phyloP scores from a whole-genome alignment of 2,329 filamentous ascomycete species.

The Cercospora sp. region DNA sequence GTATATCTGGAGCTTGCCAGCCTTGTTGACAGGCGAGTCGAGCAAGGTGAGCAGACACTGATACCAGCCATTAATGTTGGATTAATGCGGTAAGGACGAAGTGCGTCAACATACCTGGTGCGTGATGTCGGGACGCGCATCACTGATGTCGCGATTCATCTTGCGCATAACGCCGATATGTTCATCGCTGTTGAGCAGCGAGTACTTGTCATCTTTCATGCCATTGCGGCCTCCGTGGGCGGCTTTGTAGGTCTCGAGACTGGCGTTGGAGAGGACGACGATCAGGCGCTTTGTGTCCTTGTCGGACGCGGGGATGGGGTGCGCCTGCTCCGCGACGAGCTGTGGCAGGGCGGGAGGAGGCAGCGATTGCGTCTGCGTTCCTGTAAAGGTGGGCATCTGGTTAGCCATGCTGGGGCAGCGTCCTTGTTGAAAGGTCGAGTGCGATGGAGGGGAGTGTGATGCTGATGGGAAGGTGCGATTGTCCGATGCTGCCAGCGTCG shows the following conservation, averaged over 20 bases:
- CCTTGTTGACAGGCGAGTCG: constrained; percentile 98
- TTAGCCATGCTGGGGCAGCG: constrained; percentile 38
- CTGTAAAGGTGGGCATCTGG: constrained; percentile 29
- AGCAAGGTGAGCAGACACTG: constrained; percentile 96
- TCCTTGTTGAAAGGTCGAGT: constrained; percentile 42
- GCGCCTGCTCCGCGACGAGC: constrained; percentile 89
- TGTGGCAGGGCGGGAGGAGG: constrained; percentile 88
- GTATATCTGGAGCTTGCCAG: constrained; percentile 95
- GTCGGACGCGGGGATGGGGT: constrained; percentile 78
- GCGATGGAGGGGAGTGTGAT: constrained; percentile 2
- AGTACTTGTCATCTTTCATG: constrained; percentile 81
- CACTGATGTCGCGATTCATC: constrained; percentile 98
- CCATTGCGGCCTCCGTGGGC: constrained; percentile 60
- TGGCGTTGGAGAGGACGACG: constrained; percentile 94
- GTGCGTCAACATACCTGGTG: constrained; percentile 70
- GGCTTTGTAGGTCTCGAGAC: constrained; percentile 95
- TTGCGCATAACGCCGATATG: constrained; percentile 99
- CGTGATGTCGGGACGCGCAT: constrained; percentile 95
- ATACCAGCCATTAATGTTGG: constrained; percentile 27
- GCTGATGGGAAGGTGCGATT: not conserved
- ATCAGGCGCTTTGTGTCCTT: constrained; percentile 91
- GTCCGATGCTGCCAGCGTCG: not conserved
- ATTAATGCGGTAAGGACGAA: constrained; percentile 23
- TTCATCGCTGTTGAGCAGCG: constrained; percentile 96
- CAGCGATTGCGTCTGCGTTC: constrained; percentile 75